Conservation (phyloP, 345 rosid genomes). For the Salix suchowensis region DNA sequence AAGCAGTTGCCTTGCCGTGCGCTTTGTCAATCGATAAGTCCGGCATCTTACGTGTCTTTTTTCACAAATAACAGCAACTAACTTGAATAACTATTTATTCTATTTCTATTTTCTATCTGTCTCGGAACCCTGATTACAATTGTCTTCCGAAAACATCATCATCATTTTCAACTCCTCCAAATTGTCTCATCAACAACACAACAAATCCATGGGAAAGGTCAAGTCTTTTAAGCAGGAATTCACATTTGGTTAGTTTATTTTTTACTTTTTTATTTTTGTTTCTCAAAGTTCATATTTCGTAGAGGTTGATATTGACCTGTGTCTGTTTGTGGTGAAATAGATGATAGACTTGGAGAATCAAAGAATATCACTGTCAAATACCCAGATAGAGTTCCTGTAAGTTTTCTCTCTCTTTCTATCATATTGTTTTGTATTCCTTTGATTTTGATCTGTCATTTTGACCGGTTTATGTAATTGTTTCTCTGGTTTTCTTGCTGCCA, state of each 20-base stretch:
- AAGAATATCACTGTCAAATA: slow-evolving; percentile 47
- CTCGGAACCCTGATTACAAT: neutral
- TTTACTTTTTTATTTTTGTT: neutral
- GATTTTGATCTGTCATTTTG: neutral
- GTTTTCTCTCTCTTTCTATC: slow-evolving; percentile 3
- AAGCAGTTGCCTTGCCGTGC: neutral
- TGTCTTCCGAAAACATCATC: neutral
- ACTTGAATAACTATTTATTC: neutral
- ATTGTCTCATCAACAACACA: neutral
- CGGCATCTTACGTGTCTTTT: neutral
- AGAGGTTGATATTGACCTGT: neutral
- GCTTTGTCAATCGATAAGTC: neutral
- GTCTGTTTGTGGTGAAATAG: slow-evolving; percentile 19
- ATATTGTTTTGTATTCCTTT: neutral
- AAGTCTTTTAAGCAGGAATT: slow-evolving; percentile 33
- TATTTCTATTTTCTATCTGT: neutral
- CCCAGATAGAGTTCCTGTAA: slow-evolving; percentile 68
- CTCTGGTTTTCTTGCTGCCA: neutral
- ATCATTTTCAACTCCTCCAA: neutral
- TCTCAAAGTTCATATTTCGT: neutral
- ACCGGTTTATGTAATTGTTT: neutral
- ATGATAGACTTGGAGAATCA: slow-evolving; percentile 57
- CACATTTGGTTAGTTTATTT: slow-evolving; percentile 26
- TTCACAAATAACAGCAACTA: neutral
- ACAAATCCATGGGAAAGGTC: slow-evolving; percentile 30